Conservation (phyloP, 2,329 filamentous ascomycete genomes). For the Diaporthe sp. region DNA sequence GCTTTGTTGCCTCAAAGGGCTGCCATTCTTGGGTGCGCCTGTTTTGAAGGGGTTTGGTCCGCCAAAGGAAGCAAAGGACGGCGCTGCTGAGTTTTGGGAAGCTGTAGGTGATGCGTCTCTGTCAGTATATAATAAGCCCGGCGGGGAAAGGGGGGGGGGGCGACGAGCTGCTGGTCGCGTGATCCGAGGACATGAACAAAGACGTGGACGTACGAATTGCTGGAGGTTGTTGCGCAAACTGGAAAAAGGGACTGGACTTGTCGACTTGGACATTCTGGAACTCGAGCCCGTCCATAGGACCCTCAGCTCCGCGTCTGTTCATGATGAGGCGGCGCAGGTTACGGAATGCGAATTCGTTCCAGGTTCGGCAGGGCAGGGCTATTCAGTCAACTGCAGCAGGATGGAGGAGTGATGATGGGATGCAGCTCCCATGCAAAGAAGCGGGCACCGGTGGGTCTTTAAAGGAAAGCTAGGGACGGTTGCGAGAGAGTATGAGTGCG, state of each 20-base stretch:
- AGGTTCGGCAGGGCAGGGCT: constrained; percentile 8
- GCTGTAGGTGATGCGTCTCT: neutral
- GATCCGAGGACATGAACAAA: neutral
- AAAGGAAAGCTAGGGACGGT: neutral
- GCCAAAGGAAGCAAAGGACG: neutral
- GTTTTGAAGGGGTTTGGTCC: constrained; percentile 51
- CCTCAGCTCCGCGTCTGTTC: constrained; percentile 27
- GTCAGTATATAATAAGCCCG: neutral
- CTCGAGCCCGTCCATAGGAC: constrained; percentile 33
- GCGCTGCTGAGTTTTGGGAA: neutral
- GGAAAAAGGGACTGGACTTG: constrained; percentile 20
- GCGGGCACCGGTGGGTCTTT: constrained; percentile 28
- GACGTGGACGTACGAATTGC: constrained; percentile 43
- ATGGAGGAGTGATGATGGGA: constrained; percentile 12
- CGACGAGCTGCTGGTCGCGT: constrained; percentile 1
- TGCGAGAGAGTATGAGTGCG: neutral
- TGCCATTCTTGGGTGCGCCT: constrained; percentile 46
- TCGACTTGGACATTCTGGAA: constrained; percentile 26
- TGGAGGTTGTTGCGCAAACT: constrained; percentile 47
- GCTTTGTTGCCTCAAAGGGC: constrained; percentile 55
- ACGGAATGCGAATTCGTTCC: neutral
- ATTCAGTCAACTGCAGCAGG: neutral
- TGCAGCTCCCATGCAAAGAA: constrained; percentile 21
- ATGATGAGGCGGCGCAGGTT: constrained; percentile 1
- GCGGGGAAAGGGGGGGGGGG: neutral